Base-by-base conservation (phyloP, 257 asterid genomes). In the Jacaranda copaia region DNA sequence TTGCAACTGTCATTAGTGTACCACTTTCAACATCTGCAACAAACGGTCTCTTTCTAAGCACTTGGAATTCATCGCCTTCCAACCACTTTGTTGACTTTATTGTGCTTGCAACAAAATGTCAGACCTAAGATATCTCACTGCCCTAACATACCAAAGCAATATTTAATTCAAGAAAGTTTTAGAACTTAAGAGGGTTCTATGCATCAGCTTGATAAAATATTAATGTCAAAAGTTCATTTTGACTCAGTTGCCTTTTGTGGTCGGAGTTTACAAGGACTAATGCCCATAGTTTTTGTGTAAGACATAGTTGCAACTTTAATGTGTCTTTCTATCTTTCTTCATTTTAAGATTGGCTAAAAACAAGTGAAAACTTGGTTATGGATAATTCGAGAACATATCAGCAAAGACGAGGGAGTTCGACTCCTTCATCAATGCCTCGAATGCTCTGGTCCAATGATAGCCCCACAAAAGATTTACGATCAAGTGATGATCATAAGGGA, bases 401-500 rank as follows among this genome's bases (percentile, higher is more conserved):
- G 59, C 83, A 59, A 64, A 83, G 81, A 18, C 73, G 84, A 25
- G 6, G 80, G 76, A 83, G 84, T 58, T 80, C 64, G 58, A 56
- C 84, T 72, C 87, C 87, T 69, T 77, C 84, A 0, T 72, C 81
- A 36, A 78, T 80, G 88, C 76, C 85, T 55, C 83, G 83, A 80
- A 87, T 88, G 8, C 83, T 80, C 6, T 83, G 93, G 91, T 87
- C 88, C 45, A 79, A 57, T 39, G 88, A 83, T 12, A 88, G 85
- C 38, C 70, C 86, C 70, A 51, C 83, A 8, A 81, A 97, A 85
- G 98, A 92, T 94, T 93, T 95, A 62, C 90, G 99, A 95, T 88
- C 89, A 39, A 96, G 88, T 32, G 97, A 94, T 73, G 89, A 83
- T 84, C 96, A 89, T 38, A 90, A 91, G 86, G 99, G 99, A 8